A percentile compares a stretch with the other conserved stretches of the same genome.
These are phyloP conservation scores for Hirsutella thompsonii DNA, from an alignment of 2,329 filamentous ascomycete genomes.

Conservation along the genomic window DNA sequence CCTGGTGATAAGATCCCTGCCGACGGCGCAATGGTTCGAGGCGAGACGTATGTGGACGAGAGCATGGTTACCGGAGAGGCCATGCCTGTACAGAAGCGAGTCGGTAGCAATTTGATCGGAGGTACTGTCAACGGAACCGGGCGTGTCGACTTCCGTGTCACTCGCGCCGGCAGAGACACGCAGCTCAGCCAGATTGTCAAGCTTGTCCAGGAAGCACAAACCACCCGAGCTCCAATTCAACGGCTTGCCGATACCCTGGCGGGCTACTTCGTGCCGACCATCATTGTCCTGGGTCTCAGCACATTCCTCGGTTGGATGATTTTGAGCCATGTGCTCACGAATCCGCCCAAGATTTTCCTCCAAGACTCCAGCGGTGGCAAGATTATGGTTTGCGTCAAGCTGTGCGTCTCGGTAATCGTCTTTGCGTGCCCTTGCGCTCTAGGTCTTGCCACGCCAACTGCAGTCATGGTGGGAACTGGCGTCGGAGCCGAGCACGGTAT, in stretches of 20 bases:
- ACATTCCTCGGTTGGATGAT: slow-evolving; percentile 94
- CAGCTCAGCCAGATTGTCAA: slow-evolving; percentile 97
- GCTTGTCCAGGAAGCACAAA: slow-evolving; percentile 95
- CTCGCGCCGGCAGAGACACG: slow-evolving; percentile 83
- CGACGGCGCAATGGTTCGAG: slow-evolving; percentile 74
- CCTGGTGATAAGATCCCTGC: slow-evolving; percentile 96
- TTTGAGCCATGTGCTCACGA: slow-evolving; percentile 68
- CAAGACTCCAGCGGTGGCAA: slow-evolving; percentile 73
- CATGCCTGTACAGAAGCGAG: slow-evolving; percentile 83
- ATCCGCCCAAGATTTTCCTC: slow-evolving; percentile 83
- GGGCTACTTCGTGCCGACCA: slow-evolving; percentile 85
- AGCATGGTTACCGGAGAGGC: slow-evolving; percentile 98
- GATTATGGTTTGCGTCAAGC: slow-evolving; percentile 91
- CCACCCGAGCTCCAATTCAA: slow-evolving; percentile 86
- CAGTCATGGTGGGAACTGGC: slow-evolving; percentile 98
- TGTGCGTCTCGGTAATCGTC: slow-evolving; percentile 97
- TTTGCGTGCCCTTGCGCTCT: slow-evolving; percentile 96
- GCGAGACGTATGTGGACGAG: slow-evolving; percentile 90
- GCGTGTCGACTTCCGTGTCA: slow-evolving; percentile 83
- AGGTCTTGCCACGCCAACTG: slow-evolving; percentile 90
- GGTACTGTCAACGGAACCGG: slow-evolving; percentile 94
- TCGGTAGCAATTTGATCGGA: slow-evolving; percentile 69
- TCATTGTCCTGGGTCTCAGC: slow-evolving; percentile 68
- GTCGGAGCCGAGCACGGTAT: slow-evolving; percentile 93
- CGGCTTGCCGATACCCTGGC: slow-evolving; percentile 81